Conservation (phyloP, 768 basidiomycete genomes). For the Cystobasidium tubakii region DNA sequence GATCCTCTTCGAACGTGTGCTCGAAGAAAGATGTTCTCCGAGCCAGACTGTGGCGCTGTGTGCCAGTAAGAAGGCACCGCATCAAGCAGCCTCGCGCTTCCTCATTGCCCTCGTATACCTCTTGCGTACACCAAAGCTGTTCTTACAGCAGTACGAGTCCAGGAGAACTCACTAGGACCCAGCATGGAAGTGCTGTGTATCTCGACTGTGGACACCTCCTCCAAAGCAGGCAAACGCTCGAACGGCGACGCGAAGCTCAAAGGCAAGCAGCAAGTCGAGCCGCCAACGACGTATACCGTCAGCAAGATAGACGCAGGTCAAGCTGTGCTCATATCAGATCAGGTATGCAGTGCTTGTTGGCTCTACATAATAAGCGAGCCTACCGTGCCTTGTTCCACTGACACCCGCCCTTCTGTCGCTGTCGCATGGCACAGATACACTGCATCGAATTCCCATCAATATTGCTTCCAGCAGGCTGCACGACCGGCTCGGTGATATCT, state of each 20-base stretch:
- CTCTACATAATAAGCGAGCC: not conserved
- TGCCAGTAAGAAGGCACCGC: too few species aligned
- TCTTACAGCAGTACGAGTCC: too few species aligned
- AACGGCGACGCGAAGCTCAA: conserved; percentile 3
- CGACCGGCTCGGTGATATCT: conserved; percentile 91
- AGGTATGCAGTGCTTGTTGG: not conserved
- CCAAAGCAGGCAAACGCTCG: conserved; percentile 5
- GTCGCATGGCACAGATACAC: conserved; percentile 73
- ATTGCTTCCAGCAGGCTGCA: conserved; percentile 82
- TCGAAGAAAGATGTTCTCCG: too few species aligned
- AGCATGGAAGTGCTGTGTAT: not conserved
- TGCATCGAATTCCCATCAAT: conserved; percentile 97
- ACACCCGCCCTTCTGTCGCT: not conserved
- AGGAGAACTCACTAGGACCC: too few species aligned
- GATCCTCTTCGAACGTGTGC: too few species aligned
- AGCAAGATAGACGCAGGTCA: conserved; percentile 44
- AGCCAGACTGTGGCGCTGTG: too few species aligned
- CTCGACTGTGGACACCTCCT: not conserved
- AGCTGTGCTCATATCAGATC: conserved; percentile 46
- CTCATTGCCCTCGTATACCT: too few species aligned
- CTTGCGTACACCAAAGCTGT: too few species aligned
- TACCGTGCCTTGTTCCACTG: not conserved
- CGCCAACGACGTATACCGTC: conserved; percentile 15
- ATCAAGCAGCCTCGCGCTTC: too few species aligned
- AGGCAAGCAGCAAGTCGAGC: conserved; percentile 11